Percentiles rank a stretch among this genome's conserved stretches.
phyloP scores from a whole-genome alignment of 2,329 filamentous ascomycete species.

The Calonectria ilicicola region DNA sequence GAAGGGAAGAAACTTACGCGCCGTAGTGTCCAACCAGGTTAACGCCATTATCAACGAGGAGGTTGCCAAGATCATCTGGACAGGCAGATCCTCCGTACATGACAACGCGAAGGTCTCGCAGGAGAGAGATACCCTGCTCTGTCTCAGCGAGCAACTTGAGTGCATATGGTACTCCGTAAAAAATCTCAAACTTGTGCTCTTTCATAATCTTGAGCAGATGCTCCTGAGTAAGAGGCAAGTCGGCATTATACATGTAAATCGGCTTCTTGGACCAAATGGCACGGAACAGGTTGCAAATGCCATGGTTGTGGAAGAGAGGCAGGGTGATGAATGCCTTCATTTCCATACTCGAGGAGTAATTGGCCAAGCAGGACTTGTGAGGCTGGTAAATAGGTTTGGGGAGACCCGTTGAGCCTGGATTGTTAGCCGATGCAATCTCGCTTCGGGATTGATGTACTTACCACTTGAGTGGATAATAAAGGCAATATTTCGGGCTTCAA shows the following conservation, averaged over 20 bases:
- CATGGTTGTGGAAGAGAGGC: constrained; percentile 70
- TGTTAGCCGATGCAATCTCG: constrained; percentile 36
- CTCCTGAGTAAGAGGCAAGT: constrained; percentile 64
- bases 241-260: constrained; percentile 66
- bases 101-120: constrained; percentile 63
- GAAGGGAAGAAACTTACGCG: constrained; percentile 51
- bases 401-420: constrained; percentile 67
- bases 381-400: constrained; percentile 72
- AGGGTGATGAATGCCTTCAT: constrained; percentile 66
- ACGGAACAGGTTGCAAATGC: constrained; percentile 65
- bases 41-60: constrained; percentile 63
- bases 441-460: constrained; percentile 31
- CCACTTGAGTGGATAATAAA: constrained; percentile 50
- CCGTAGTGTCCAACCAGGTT: constrained; percentile 68
- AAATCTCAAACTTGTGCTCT: constrained; percentile 58
- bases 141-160: constrained; percentile 72
- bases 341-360: constrained; percentile 53
- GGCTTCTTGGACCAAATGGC: constrained; percentile 62
- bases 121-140: constrained; percentile 60
- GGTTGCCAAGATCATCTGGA: constrained; percentile 68
- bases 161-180: constrained; percentile 72
- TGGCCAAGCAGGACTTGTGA: constrained; percentile 62
- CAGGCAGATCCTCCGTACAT: constrained; percentile 68
- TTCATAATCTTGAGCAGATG: constrained; percentile 59
- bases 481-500: constrained; percentile 42